Conservation (phyloP, 2,329 filamentous ascomycete species). For the Aspergillus sp. region DNA sequence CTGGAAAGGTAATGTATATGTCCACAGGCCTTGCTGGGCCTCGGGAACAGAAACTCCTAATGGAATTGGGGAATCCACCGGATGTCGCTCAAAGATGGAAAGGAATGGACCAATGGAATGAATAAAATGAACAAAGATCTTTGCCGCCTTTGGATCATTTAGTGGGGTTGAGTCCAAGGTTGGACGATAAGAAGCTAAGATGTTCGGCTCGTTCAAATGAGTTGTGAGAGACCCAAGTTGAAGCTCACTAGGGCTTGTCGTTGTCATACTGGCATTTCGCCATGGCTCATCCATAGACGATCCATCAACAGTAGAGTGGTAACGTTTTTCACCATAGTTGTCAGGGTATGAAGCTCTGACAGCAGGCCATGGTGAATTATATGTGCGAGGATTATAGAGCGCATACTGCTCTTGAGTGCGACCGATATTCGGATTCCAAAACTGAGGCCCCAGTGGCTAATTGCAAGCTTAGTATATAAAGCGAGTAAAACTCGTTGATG, state of each 20-base stretch:
- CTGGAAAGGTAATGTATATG: constrained; percentile 73
- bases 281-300: constrained; percentile 31
- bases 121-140: constrained; percentile 87
- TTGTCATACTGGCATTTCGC: constrained; percentile 35
- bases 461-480: background rate
- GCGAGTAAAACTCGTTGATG: background rate
- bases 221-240: constrained; percentile 45
- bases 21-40: constrained; percentile 55
- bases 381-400: no score
- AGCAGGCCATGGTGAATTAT: no score
- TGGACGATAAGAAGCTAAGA: constrained; percentile 60
- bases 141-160: constrained; percentile 69
- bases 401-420: no score
- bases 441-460: no score
- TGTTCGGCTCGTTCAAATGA: constrained; percentile 41
- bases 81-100: constrained; percentile 79
- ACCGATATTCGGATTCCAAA: no score
- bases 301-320: constrained; percentile 3
- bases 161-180: constrained; percentile 63
- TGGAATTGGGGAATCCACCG: constrained; percentile 62
- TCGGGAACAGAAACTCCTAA: constrained; percentile 58
- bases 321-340: no score
- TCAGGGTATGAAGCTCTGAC: no score
- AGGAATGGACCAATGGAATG: constrained; percentile 79
- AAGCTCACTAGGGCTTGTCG: constrained; percentile 40